Conservation (phyloP, 352 stramenopile genomes). For the Blastocystis sp. region DNA sequence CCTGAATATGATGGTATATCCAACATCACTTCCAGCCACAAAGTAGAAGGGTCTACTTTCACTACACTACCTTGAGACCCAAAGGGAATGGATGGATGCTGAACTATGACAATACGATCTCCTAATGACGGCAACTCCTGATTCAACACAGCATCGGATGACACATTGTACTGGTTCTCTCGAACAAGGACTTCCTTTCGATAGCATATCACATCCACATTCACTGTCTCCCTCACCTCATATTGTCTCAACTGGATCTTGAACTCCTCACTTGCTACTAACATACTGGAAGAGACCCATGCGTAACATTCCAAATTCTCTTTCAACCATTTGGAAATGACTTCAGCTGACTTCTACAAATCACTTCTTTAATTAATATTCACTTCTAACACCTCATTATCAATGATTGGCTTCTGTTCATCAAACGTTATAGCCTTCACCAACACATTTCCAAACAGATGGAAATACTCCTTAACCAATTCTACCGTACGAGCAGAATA, state of each 20-base stretch:
- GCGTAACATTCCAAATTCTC: neutral
- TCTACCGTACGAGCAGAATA: constrained; percentile 6
- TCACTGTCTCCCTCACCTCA: neutral
- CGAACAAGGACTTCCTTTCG: constrained; percentile 7
- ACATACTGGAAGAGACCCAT: neutral
- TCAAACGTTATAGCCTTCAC: neutral
- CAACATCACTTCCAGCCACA: constrained; percentile 18
- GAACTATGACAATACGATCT: neutral
- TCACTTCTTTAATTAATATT: neutral
- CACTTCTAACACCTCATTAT: neutral
- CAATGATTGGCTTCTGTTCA: neutral
- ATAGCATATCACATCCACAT: neutral
- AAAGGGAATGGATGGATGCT: constrained; percentile 46
- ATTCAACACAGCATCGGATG: neutral
- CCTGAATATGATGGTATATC: neutral
- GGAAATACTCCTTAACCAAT: constrained; percentile 16
- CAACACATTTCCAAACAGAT: neutral
- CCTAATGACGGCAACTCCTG: neutral
- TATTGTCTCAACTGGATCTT: neutral
- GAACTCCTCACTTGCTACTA: neutral
- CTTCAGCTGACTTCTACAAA: neutral
- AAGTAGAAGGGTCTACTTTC: neutral
- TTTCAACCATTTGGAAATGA: neutral
- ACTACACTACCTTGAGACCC: neutral
- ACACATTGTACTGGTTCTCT: constrained; percentile 21